These are phyloP conservation scores for Trichoderma polysporum DNA, from an alignment of 2,329 filamentous ascomycete species.

Conservation along the genomic window DNA sequence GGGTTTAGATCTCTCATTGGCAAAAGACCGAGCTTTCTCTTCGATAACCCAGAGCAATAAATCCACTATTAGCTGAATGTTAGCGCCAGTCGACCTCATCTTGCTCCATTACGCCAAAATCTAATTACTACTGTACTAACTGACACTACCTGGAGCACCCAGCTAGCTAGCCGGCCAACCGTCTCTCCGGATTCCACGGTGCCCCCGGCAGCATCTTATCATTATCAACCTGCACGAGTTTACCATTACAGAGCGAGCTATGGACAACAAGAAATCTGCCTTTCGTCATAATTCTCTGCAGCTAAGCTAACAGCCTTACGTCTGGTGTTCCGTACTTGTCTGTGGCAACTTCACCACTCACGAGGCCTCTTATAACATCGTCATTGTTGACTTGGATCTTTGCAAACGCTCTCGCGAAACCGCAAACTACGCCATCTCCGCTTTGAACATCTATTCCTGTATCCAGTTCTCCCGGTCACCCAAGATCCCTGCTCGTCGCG, in stretches of 20 bases:
- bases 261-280: neutral
- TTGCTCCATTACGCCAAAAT: neutral
- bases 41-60: neutral
- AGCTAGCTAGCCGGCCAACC: neutral
- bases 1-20: neutral
- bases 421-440: neutral
- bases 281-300: neutral
- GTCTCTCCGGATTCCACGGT: constrained; percentile 7
- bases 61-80: neutral
- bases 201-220: constrained; percentile 1
- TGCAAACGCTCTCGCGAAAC: neutral
- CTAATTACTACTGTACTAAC: constrained; percentile 7
- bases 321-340: neutral
- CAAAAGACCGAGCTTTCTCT: neutral
- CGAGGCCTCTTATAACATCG: neutral
- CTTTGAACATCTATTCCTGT: neutral
- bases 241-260: neutral
- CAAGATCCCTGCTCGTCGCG: constrained; percentile 10
- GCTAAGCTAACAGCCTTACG: neutral
- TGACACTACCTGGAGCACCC: neutral
- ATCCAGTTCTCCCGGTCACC: neutral
- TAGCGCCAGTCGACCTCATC: neutral
- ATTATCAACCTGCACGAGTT: neutral
- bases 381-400: neutral
- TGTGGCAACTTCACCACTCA: neutral